Conservation (phyloP, 106 monocot species). For the Acorus calamus region DNA sequence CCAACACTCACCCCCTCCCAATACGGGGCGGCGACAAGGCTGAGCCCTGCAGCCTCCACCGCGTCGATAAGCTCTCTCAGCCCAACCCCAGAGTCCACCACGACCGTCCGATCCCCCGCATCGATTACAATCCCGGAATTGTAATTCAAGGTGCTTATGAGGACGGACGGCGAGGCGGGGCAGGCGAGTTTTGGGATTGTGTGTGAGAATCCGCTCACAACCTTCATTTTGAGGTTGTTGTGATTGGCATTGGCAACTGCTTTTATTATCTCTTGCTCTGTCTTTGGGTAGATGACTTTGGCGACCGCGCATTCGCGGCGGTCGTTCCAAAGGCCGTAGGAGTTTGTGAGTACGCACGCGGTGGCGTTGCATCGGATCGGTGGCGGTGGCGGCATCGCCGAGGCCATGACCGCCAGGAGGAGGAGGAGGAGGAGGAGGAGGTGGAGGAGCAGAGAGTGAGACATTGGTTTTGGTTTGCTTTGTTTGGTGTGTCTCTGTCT, state of each 20-base stretch:
- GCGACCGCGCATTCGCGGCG: slow-evolving; percentile 25
- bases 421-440: not conserved
- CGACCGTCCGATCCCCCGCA: slow-evolving; percentile 15
- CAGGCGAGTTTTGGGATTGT: slow-evolving; percentile 66
- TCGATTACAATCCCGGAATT: slow-evolving; percentile 26
- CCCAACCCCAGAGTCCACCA: slow-evolving; percentile 50
- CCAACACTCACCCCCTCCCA: slow-evolving; percentile 80
- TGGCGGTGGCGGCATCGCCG: slow-evolving; percentile 33
- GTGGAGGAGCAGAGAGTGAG: not conserved
- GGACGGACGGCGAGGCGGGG: slow-evolving; percentile 23
- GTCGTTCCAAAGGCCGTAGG: slow-evolving; percentile 54
- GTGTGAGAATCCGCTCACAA: slow-evolving; percentile 62
- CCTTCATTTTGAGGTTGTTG: slow-evolving; percentile 30
- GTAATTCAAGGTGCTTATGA: slow-evolving; percentile 54
- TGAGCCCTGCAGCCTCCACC: slow-evolving; percentile 55
- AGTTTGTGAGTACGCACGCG: slow-evolving; percentile 48
- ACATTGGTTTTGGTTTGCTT: too few relatives aligned
- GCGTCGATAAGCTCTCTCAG: slow-evolving; percentile 45
- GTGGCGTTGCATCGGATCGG: slow-evolving; percentile 42
- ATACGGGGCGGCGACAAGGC: slow-evolving; percentile 62
- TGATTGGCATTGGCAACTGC: slow-evolving; percentile 39
- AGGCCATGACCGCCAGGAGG: not conserved
- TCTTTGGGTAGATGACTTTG: slow-evolving; percentile 46
- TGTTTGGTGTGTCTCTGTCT: too few relatives aligned
- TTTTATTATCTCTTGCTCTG: slow-evolving; percentile 33